A percentile compares a stretch with the other conserved stretches of the same genome.
phyloP scores from a whole-genome alignment of 2,329 filamentous ascomycete species.

The Colletotrichum sp. region DNA sequence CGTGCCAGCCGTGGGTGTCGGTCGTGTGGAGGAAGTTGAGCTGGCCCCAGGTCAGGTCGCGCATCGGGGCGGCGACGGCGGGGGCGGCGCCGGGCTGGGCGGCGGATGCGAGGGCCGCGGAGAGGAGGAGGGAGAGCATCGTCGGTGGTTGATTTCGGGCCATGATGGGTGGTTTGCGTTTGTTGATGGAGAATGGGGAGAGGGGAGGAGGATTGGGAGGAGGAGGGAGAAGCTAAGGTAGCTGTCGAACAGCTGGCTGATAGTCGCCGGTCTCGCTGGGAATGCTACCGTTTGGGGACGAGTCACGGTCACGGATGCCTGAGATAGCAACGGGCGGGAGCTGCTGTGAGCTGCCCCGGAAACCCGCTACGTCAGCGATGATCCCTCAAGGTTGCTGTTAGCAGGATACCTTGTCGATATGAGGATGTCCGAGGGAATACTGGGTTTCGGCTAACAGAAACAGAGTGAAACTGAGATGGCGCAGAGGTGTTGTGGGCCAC shows the following conservation, averaged over 20 bases:
- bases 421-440: rapidly evolving
- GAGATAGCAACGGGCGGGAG: not conserved
- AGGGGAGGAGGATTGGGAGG: not conserved
- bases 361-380: conserved; percentile 16
- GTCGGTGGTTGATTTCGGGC: not conserved
- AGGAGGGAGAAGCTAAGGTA: not conserved
- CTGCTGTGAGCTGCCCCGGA: not conserved
- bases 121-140: not conserved
- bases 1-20: conserved; percentile 95
- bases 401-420: not conserved
- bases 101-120: conserved; percentile 32
- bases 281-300: conserved; percentile 3
- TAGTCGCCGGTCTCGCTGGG: not conserved
- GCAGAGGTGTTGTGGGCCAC: not conserved
- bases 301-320: conserved; percentile 17
- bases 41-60: conserved; percentile 88
- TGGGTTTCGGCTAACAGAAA: not conserved
- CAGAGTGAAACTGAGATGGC: not conserved
- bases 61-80: conserved; percentile 80
- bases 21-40: conserved; percentile 98
- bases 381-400: conserved; percentile 13
- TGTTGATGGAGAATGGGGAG: not conserved
- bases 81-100: conserved; percentile 82
- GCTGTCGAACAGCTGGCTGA: not conserved
- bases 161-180: not conserved